Base-by-base conservation (phyloP, 1,139 yeast species). In the Pichia sp. region DNA sequence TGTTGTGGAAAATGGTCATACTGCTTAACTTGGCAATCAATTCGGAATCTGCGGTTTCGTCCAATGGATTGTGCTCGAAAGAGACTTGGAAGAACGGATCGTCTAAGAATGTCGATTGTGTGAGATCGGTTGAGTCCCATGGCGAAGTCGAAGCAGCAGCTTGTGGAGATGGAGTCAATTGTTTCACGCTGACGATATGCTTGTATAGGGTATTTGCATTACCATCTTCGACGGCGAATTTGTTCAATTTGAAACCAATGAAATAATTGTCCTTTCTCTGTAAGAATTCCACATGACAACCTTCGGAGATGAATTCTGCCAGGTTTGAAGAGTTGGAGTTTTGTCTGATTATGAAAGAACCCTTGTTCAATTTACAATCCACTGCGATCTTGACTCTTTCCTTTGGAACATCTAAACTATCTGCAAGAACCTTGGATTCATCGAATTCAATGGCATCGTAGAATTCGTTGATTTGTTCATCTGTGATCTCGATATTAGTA, bases 361-460 rank as follows among this genome's bases (percentile, higher is more conserved):
- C 99, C 47, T 79, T 80, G 40, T 81, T 75, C 55, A 93, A 76
- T 10, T 83, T 71, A 20, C 95, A 83, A 28, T 79, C 75, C 3
- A 91, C 63, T 53, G 85, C 86, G 52, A 86, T 58, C 21, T 77
- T 79, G 3, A 85, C 79, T 35, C 90, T 73, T 52, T 90, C 94
- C 44, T 81, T 76, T 0, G 97, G 96, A 2, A 86, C 61, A 53
- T 85, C 85, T 12, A 84, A 70, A 0, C 83, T 68, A 15, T 78
- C 78, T 0, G 72, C 55, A 0, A 79, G 59, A 0, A 77, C 75
- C 46, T 77, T 73, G 27, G 78, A 71, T 53, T 90, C 96, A 58
- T 90, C 88, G 68, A 85, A 91, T 53, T 91, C 99, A 54, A 94
- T 93, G 0, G 97, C 96, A 53, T 89, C 96, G 61, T 89, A 91